Percentiles rank a stretch among this genome's conserved stretches.
phyloP scores from a whole-genome alignment of 106 monocot genomes.

The Dendrobium nobile region DNA sequence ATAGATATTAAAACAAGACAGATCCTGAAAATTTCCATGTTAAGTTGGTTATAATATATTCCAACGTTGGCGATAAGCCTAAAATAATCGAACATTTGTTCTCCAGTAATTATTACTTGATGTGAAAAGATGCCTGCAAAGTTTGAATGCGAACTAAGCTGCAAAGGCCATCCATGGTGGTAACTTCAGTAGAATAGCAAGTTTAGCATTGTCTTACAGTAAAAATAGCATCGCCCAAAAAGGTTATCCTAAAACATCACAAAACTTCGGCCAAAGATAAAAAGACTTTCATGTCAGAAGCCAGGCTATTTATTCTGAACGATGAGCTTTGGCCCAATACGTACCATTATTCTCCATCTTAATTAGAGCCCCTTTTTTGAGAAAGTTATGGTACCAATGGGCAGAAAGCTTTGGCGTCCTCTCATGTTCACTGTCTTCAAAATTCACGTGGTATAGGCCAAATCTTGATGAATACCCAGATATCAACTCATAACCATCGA shows the following conservation, averaged over 20 bases:
- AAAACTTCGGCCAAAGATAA: background rate
- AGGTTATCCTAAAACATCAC: background rate
- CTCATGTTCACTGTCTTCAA: slow-evolving; percentile 20
- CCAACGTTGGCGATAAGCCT: no score
- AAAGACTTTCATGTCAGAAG: background rate
- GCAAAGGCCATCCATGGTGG: background rate
- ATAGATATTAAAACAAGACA: no score
- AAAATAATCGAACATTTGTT: no score
- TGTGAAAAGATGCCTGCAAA: no score
- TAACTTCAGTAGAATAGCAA: background rate
- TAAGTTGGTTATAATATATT: no score
- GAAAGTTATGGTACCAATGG: slow-evolving; percentile 43
- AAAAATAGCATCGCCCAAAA: background rate
- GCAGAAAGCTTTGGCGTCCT: slow-evolving; percentile 43
- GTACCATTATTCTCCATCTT: background rate
- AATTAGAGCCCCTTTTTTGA: slow-evolving; percentile 8
- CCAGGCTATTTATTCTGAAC: background rate
- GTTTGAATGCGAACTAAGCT: no score
- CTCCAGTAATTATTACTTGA: no score
- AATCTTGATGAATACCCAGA: slow-evolving; percentile 18
- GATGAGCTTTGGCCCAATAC: background rate
- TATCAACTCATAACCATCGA: slow-evolving; percentile 42
- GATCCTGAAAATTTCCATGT: no score
- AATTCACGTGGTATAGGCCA: slow-evolving; percentile 43
- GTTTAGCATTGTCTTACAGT: background rate